phyloP scores from a whole-genome alignment of 805 yeast genomes.

The Kodamaea leandrae region DNA sequence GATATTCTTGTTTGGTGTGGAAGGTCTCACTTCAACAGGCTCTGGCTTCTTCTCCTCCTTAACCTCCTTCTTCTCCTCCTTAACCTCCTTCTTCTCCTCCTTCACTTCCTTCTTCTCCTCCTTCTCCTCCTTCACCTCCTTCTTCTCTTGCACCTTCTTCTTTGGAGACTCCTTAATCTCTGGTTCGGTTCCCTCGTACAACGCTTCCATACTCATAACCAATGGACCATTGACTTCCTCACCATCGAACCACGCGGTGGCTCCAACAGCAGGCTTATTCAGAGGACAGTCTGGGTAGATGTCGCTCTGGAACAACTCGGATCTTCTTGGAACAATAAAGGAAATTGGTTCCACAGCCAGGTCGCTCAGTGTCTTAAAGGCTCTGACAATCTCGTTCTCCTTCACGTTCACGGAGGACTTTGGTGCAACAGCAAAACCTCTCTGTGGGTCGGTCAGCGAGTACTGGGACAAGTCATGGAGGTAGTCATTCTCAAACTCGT shows the following conservation, averaged over 20 bases:
- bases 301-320: conserved; percentile 89
- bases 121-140: conserved; percentile 15
- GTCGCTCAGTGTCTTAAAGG: conserved; percentile 87
- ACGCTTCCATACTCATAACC: conserved; percentile 67
- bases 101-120: conserved; percentile 18
- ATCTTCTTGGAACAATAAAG: conserved; percentile 89
- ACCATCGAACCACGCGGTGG: conserved; percentile 79
- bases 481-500: conserved; percentile 82
- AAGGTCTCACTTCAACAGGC: neutral
- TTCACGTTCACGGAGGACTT: conserved; percentile 73
- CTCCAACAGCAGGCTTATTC: conserved; percentile 69
- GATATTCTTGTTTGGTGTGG: conserved; percentile 23
- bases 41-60: conserved; percentile 11
- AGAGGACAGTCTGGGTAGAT: conserved; percentile 92
- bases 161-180: conserved; percentile 34
- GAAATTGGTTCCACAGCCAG: conserved; percentile 84
- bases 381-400: conserved; percentile 80
- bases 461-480: conserved; percentile 84
- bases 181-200: conserved; percentile 75
- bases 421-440: conserved; percentile 92
- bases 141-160: conserved; percentile 19
- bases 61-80: conserved; percentile 7
- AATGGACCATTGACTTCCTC: conserved; percentile 81
- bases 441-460: conserved; percentile 87
- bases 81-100: conserved; percentile 10